Conservation (phyloP, 75 land plant species). For the Larix kaempferi region DNA sequence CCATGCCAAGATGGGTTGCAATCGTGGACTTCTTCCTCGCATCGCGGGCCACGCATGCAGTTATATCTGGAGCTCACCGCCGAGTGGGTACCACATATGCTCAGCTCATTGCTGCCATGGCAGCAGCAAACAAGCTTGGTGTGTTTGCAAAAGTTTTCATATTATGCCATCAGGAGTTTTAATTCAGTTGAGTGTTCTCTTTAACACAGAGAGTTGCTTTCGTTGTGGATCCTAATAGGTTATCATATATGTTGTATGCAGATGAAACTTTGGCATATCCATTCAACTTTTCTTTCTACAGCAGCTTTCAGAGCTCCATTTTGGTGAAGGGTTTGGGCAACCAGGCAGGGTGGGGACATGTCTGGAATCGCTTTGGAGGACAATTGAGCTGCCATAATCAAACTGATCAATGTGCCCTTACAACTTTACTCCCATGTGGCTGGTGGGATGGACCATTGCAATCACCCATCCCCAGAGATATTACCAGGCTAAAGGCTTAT, state of each 20-base stretch:
- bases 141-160: background rate
- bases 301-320: conserved; percentile 74
- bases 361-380: conserved; percentile 84
- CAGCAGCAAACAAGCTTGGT: conserved; percentile 66
- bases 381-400: conserved; percentile 72
- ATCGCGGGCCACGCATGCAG: conserved; percentile 70
- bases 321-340: conserved; percentile 50
- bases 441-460: conserved; percentile 98
- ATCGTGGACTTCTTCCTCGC: conserved; percentile 92
- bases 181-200: too few species aligned
- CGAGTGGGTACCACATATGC: conserved; percentile 90
- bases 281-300: conserved; percentile 52
- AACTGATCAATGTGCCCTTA: conserved; percentile 71
- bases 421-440: conserved; percentile 79
- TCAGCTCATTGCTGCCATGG: conserved; percentile 76
- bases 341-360: conserved; percentile 93
- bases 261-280: conserved; percentile 1
- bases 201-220: background rate
- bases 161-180: too few species aligned
- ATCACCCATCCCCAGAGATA: background rate
- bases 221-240: conserved; percentile 6
- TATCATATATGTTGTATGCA: background rate
- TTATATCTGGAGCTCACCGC: conserved; percentile 75
- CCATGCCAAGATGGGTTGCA: conserved; percentile 93
- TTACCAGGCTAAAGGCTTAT: too few species aligned